Evolutionary conservation across 1,139 yeast species (phyloP), one percentile per base, ranked within the genome.

Genomic region (Debaryomyces sp.): DNA sequence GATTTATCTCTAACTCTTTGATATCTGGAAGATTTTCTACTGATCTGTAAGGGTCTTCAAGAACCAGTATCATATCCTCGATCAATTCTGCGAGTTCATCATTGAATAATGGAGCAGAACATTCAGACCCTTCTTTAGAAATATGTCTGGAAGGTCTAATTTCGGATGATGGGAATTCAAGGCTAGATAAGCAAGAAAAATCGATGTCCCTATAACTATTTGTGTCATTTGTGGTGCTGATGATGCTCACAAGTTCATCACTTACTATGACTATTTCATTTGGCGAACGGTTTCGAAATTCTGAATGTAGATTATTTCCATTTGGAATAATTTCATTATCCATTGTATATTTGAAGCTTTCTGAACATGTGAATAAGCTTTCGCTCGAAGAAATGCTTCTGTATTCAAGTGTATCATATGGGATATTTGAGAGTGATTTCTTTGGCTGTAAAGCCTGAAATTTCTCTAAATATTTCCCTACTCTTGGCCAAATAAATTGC

Each of bases 31-130:
- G 15, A 4, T 33, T 24, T 12, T 13, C 15, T 13, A 33, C 8
- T 6, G 26, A 10, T 34, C 17, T 24, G n/a, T 23, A 7, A n/a
- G 45, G 38, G 18, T 33, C 26, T n/a, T 33, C 24, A 17, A 42
- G 40, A 10, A 24, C 27, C 33, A 29, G 29, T 35, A 42, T 18
- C 45, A 42, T 42, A 26, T 26, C 22, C 12, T 42, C 45, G 12
- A 42, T 42, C 10, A 42, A 27, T 6, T 12, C 15, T 24, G 34
- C 34, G 7, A 35, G 13, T 24, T 24, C 39, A 26, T 42, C 34
- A 42, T 13, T 35, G 24, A 42, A 42, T 29, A 42, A 27, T 17
- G 23, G 32, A 24, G 13, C n/a, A 15, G 12, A 17, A 9, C 10
- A 17, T 17, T 5, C 21, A 15, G 6, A 10, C 15, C 15, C 35